Base-by-base conservation (phyloP, 169 alveolate genomes). In the Cryptosporidium ryanae region DNA sequence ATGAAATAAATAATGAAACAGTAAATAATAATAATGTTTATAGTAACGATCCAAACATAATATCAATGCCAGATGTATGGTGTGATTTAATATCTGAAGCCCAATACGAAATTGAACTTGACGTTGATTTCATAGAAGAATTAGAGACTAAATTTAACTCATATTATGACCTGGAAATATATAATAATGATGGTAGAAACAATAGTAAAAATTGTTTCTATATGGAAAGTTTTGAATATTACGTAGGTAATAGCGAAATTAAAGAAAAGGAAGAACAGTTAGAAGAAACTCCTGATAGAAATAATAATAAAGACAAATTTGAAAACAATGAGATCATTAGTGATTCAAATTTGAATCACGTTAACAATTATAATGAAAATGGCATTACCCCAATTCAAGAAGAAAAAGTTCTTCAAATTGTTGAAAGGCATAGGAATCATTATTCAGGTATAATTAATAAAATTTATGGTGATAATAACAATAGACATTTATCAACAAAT, bases 31-130 rank as follows among this genome's bases (percentile, higher is more conserved):
- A 59, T 43, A 15, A 57, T 17, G n/a, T 7, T 21, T 32, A 18
- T 21, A 59, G 44, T 25, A 76, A 76, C 34, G 87, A 76, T 31
- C 87, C 87, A 2, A 76, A 76, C 59, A 76, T 61, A 23, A 59
- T 76, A 44, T 55, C 87, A 38, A 15, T 76, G 17, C 87, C 87
- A 21, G 64, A 76, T 34, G 87, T 76, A 18, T 76, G 87, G 87
- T 21, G 18, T 48, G 87, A 76, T 17, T 23, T 76, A 29, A 61
- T 76, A 10, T 27, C 71, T 21, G 87, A 76, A 38, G 70, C 87
- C 27, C 87, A 55, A 31, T 76, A 21, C 38, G 87, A 76, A 18
- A 61, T 76, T 15, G 71, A 76, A 21, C 23, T 68, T 59, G 83
- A 68, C 25, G 66, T 68, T 50, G 66, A 68, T n/a, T 49, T n/a